Conservation (phyloP, 805 yeast species). For the Starmera dryadoides region DNA sequence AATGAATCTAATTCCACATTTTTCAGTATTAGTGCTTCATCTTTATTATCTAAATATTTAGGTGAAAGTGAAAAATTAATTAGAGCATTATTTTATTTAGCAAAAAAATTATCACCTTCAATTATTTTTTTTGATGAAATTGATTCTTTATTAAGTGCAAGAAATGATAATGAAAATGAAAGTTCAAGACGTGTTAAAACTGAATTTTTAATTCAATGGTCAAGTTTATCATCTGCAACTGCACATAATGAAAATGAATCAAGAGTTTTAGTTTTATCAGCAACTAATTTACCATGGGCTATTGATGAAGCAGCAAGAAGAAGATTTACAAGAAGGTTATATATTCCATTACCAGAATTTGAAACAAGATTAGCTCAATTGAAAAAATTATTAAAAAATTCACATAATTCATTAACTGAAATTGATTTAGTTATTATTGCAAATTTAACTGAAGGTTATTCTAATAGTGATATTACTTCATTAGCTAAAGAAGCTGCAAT, state of each 20-base stretch:
- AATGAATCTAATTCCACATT: conserved; percentile 91
- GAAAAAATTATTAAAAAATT: conserved; percentile 56
- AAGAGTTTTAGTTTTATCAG: conserved; percentile 85
- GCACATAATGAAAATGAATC: conserved; percentile 43
- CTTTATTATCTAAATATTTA: conserved; percentile 76
- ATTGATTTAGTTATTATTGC: conserved; percentile 56
- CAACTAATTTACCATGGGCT: conserved; percentile 95
- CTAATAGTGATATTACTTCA: conserved; percentile 93
- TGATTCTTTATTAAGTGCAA: conserved; percentile 77
- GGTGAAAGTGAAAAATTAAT: conserved; percentile 95
- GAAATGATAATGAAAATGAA: conserved; percentile 72
- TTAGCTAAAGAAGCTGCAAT: conserved; percentile 95
- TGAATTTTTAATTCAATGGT: conserved; percentile 93
- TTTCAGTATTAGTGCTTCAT: conserved; percentile 85
- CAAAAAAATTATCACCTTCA: conserved; percentile 82
- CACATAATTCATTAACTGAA: conserved; percentile 61
- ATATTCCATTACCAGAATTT: conserved; percentile 88
- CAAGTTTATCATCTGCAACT: conserved; percentile 82
- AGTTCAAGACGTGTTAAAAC: conserved; percentile 85
- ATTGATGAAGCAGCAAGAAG: conserved; percentile 96
- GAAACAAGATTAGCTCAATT: conserved; percentile 75
- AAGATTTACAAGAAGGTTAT: conserved; percentile 84
- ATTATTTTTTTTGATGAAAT: conserved; percentile 95
- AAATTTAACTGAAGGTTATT: conserved; percentile 67
- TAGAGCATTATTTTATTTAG: conserved; percentile 77